Conservation (phyloP, 805 yeast species). For the Starmerella gropengiesseri region DNA sequence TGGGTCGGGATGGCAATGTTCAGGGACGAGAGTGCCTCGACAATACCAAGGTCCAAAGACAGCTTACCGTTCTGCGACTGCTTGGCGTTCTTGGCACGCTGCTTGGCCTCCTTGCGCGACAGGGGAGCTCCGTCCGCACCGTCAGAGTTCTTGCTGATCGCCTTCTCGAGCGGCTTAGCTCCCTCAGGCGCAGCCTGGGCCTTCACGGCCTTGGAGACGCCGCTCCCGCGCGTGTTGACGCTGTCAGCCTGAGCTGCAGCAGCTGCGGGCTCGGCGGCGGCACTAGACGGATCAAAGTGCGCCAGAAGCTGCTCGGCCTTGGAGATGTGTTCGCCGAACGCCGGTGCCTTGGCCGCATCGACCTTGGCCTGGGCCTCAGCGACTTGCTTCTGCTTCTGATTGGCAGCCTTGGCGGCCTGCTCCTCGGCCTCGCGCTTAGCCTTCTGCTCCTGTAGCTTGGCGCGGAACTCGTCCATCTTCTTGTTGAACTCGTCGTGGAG, state of each 20-base stretch:
- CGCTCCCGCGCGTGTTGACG: background rate
- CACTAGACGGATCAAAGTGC: conserved; percentile 65
- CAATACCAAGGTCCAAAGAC: conserved; percentile 67
- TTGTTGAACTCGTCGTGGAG: conserved; percentile 54
- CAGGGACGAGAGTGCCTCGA: conserved; percentile 65
- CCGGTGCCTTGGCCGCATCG: conserved; percentile 65
- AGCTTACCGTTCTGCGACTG: conserved; percentile 35
- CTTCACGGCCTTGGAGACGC: conserved; percentile 14
- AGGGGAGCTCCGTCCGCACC: conserved; percentile 31
- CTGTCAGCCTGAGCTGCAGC: conserved; percentile 19
- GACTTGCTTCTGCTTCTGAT: conserved; percentile 40
- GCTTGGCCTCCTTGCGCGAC: conserved; percentile 33
- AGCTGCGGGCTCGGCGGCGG: conserved; percentile 33
- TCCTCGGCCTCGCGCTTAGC: conserved; percentile 66
- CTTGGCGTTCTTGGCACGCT: conserved; percentile 7
- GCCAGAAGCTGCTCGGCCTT: conserved; percentile 61
- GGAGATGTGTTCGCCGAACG: conserved; percentile 67
- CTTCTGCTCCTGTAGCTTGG: conserved; percentile 56
- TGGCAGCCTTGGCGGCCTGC: conserved; percentile 47
- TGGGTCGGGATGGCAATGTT: conserved; percentile 69
- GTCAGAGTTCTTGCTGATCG: background rate
- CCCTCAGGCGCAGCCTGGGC: conserved; percentile 19
- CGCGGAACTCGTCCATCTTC: conserved; percentile 64
- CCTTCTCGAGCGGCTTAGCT: conserved; percentile 28
- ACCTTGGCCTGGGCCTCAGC: conserved; percentile 60